These are phyloP conservation scores for Aspergillus intermedius DNA, from an alignment of 2,329 filamentous ascomycete genomes.

Conservation along the genomic window DNA sequence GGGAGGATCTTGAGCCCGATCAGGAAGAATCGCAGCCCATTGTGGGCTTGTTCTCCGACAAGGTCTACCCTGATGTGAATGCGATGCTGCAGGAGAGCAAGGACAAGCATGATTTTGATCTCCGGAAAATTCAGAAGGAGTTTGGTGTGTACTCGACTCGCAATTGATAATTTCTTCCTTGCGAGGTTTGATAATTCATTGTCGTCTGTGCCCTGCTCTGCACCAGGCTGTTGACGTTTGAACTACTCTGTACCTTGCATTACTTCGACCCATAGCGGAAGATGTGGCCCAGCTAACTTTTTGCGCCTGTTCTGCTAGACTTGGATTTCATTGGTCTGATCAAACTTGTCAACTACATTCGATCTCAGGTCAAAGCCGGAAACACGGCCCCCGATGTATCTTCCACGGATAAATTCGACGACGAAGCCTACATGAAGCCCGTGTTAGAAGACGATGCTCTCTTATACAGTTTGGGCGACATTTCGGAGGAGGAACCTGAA, in stretches of 20 bases:
- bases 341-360: conserved; percentile 66
- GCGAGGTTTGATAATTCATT: conserved; percentile 4
- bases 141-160: conserved; percentile 35
- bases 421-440: conserved; percentile 76
- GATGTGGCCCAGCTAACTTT: conserved; percentile 8
- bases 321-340: conserved; percentile 69
- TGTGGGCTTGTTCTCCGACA: conserved; percentile 62
- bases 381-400: conserved; percentile 51
- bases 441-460: conserved; percentile 84
- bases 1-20: conserved; percentile 58
- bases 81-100: conserved; percentile 65
- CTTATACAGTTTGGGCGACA: conserved; percentile 78
- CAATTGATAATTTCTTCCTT: conserved; percentile 2
- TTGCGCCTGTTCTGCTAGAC: conserved; percentile 35
- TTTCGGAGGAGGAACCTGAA: conserved; percentile 42
- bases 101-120: conserved; percentile 60
- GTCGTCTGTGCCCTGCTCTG: conserved; percentile 4
- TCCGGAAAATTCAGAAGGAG: conserved; percentile 52
- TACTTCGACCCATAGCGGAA: not conserved
- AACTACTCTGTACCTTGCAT: not conserved
- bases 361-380: conserved; percentile 42
- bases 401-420: conserved; percentile 57
- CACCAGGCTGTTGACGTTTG: conserved; percentile 6
- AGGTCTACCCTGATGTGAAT: conserved; percentile 57
- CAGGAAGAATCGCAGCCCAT: conserved; percentile 53